phyloP scores from a whole-genome alignment of 2,329 filamentous ascomycete genomes.

The Botrytis cinerea region DNA sequence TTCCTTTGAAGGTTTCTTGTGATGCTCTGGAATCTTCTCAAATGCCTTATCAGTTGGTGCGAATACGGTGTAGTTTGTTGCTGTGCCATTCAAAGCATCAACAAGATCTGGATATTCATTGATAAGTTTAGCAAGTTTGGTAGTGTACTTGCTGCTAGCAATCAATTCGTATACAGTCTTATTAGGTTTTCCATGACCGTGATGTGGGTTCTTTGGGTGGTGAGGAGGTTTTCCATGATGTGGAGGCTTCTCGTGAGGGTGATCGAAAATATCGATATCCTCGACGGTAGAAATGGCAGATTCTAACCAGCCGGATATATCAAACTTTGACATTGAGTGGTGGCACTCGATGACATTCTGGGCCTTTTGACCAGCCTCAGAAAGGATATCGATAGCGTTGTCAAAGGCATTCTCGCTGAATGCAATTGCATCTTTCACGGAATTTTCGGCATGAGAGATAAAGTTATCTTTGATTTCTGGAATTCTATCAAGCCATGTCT shows the following conservation, averaged over 20 bases:
- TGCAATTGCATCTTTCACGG: slow-evolving; percentile 35
- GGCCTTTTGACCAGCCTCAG: slow-evolving; percentile 29
- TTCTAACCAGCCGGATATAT: slow-evolving; percentile 40
- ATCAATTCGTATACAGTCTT: slow-evolving; percentile 81
- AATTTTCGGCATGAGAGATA: slow-evolving; percentile 36
- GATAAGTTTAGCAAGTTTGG: slow-evolving; percentile 74
- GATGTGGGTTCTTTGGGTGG: slow-evolving; percentile 36
- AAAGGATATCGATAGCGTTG: slow-evolving; percentile 37
- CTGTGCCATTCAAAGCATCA: slow-evolving; percentile 70
- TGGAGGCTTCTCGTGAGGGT: slow-evolving; percentile 35
- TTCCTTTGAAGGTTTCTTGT: slow-evolving; percentile 67
- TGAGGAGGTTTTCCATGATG: slow-evolving; percentile 15
- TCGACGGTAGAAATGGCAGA: slow-evolving; percentile 43
- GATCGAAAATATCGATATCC: slow-evolving; percentile 37
- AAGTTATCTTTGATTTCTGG: slow-evolving; percentile 41
- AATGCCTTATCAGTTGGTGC: slow-evolving; percentile 79
- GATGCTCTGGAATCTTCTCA: slow-evolving; percentile 55
- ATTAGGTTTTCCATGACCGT: slow-evolving; percentile 52
- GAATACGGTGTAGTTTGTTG: slow-evolving; percentile 77
- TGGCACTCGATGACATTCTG: slow-evolving; percentile 39
- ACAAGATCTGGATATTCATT: slow-evolving; percentile 72
- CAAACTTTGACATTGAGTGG: slow-evolving; percentile 40
- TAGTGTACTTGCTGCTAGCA: slow-evolving; percentile 72
- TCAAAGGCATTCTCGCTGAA: slow-evolving; percentile 40
- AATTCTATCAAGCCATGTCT: slow-evolving; percentile 40